A percentile compares a stretch with the other conserved stretches of the same genome.
Evolutionary conservation across 2,329 filamentous ascomycete genomes (phyloP).

Genomic region (Stromatinia cepivora): DNA sequence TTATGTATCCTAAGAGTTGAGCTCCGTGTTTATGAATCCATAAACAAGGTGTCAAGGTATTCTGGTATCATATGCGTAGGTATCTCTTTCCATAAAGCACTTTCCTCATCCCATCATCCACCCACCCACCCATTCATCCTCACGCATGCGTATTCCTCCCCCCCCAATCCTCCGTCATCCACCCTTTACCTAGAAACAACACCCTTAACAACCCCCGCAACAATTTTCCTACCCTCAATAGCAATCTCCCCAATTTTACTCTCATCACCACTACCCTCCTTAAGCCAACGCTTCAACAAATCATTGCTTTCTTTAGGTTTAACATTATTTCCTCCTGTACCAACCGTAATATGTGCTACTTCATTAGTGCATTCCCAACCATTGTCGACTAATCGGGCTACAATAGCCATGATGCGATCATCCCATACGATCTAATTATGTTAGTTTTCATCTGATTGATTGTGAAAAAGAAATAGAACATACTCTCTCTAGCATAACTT

Average conservation of each 20-base stretch:
- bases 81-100: neutral
- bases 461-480: conserved; percentile 29
- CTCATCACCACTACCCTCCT: conserved; percentile 49
- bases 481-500: conserved; percentile 62
- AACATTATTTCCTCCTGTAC: conserved; percentile 70
- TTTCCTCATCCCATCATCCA: neutral
- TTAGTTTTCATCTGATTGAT: neutral
- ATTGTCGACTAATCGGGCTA: conserved; percentile 68
- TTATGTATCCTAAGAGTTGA: neutral
- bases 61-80: neutral
- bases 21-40: neutral
- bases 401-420: conserved; percentile 84
- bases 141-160: neutral
- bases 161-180: neutral
- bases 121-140: neutral
- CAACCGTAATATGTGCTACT: conserved; percentile 85
- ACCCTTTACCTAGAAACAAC: conserved; percentile 33
- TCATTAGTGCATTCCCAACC: conserved; percentile 72
- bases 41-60: neutral
- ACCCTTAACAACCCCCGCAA: conserved; percentile 39
- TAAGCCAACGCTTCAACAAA: conserved; percentile 73
- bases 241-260: conserved; percentile 39
- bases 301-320: conserved; percentile 97
- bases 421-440: conserved; percentile 72
- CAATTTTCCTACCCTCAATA: conserved; percentile 34